phyloP scores from a whole-genome alignment of 2,329 filamentous ascomycete species.

The Arthrobotrys iridis region DNA sequence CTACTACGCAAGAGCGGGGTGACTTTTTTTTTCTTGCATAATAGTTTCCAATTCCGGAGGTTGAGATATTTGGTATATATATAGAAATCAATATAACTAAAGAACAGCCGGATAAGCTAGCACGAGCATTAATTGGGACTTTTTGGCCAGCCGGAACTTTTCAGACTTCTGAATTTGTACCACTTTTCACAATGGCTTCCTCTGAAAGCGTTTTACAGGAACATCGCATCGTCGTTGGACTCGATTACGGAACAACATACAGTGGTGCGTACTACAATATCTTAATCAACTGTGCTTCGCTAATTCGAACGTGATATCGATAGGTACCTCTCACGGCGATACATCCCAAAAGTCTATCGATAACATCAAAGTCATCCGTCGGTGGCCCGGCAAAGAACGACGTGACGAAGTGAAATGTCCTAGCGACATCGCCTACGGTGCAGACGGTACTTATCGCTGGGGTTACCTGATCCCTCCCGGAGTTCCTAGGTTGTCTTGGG shows the following conservation, averaged over 20 bases:
- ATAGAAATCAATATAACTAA: neutral
- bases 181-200: conserved; percentile 23
- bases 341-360: conserved; percentile 52
- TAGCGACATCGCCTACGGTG: conserved; percentile 50
- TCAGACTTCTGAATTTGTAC: neutral
- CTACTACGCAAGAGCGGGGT: conserved; percentile 10
- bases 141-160: neutral
- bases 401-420: conserved; percentile 48
- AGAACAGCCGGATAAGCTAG: neutral
- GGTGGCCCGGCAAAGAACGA: conserved; percentile 49
- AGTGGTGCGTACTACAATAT: conserved; percentile 29
- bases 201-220: conserved; percentile 33
- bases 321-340: conserved; percentile 41
- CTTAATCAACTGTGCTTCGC: neutral
- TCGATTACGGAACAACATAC: conserved; percentile 52
- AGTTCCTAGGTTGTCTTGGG: conserved; percentile 33
- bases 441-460: conserved; percentile 36
- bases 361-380: conserved; percentile 43
- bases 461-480: conserved; percentile 40
- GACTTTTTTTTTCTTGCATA: conserved; percentile 1
- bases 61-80: neutral
- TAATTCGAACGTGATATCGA: neutral
- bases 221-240: conserved; percentile 50
- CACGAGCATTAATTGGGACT: neutral
- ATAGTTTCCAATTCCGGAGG: neutral